Evolutionary conservation across 495 filamentous ascomycete species (phyloP), one percentile per base, ranked within the genome.

Genomic region (Choiromyces venosus): DNA sequence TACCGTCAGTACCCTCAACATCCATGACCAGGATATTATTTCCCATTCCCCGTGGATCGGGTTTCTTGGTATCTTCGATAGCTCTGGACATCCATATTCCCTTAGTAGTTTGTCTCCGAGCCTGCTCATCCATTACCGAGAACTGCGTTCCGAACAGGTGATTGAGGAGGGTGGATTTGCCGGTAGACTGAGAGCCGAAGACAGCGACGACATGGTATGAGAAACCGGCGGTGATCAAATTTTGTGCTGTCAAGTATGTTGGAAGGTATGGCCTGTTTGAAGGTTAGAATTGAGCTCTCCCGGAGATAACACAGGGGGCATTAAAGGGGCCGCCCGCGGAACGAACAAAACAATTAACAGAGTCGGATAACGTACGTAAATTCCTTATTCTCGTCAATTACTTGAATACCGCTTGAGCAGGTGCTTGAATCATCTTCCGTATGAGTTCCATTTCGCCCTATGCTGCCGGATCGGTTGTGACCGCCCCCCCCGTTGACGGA

Each of bases 81-180:
- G 97, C 97, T 83, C 96, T 96, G 71, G 93, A 96, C 89, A 99
- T 89, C 95, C 95, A 99, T 82, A 98, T 99, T 78, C 95, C 95
- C 85, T 98, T 99, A 52, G 95, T 99, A 0, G 95, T 99, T 85
- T 99, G 95, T 76, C 92, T 88, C 69, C 95, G 89, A 78, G 96
- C 92, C 40, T 82, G 82, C 84, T 98, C 95, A 73, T 92, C 91
- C 95, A 99, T 99, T 71, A 98, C 94, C 65, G 91, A 92, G 86
- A 99, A 99, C 71, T 94, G 86, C 66, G 95, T 99, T 69, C 93
- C 93, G 82, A 99, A 99, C 40, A 99, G 88, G 83, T 94, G 87
- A 84, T 99, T 99, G 72, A 99, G 89, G 29, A 99, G 87, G 37
- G 95, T 99, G 19, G 94, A 97, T 86, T 99, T 99, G 70, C 95